phyloP scores from a whole-genome alignment of 2,329 filamentous ascomycete genomes.

The Onygena corvina region DNA sequence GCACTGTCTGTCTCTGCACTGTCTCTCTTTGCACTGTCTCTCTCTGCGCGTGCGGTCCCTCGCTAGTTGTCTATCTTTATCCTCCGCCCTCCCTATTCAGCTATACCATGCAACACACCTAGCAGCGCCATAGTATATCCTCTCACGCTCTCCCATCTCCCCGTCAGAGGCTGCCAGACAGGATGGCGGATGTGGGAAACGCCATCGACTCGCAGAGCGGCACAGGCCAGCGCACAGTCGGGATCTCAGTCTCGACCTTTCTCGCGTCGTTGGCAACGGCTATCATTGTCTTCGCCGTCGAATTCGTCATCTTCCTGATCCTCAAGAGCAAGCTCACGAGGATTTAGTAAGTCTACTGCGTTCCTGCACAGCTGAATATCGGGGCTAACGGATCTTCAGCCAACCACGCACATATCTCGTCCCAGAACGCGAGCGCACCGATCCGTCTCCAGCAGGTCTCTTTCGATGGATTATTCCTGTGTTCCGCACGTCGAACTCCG shows the following conservation, averaged over 20 bases:
- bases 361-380: conserved; percentile 10
- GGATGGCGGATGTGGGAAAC: conserved; percentile 20
- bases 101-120: background rate
- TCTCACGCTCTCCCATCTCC: no score
- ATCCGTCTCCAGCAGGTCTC: conserved; percentile 53
- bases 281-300: conserved; percentile 49
- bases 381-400: conserved; percentile 31
- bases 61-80: no score
- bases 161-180: no score
- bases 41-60: no score
- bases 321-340: conserved; percentile 66
- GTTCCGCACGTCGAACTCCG: conserved; percentile 61
- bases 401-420: conserved; percentile 79
- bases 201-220: conserved; percentile 28
- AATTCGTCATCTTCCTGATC: conserved; percentile 59
- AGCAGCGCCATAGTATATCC: background rate
- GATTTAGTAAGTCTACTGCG: conserved; percentile 55
- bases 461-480: conserved; percentile 43
- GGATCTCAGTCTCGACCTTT: conserved; percentile 41
- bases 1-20: no score
- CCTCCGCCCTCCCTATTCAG: background rate
- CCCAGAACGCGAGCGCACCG: conserved; percentile 68
- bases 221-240: conserved; percentile 26
- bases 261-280: conserved; percentile 53
- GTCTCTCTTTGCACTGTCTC: no score